Conservation (phyloP, 2,329 filamentous ascomycete genomes). For the Verticillium isaacii region DNA sequence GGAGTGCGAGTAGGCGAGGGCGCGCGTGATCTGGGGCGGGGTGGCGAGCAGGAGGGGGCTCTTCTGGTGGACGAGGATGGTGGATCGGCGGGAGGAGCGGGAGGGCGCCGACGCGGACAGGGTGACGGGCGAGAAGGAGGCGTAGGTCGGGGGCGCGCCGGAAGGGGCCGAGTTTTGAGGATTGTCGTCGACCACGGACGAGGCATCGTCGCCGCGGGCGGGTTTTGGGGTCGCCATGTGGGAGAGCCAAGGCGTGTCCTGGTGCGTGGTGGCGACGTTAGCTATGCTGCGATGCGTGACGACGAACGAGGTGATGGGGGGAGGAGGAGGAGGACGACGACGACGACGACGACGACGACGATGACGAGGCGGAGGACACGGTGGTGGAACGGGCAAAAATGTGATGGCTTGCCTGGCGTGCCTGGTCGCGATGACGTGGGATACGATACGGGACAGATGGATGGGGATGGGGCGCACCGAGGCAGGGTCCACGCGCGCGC, state of each 20-base stretch:
- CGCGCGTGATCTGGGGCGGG: conserved; percentile 88
- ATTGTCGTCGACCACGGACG: conserved; percentile 21
- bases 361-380: neutral
- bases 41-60: conserved; percentile 89
- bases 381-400: neutral
- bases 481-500: neutral
- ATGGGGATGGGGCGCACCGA: neutral
- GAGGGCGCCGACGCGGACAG: conserved; percentile 62
- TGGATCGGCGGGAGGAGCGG: conserved; percentile 67
- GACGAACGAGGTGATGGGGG: neutral
- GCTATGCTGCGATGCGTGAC: conserved; percentile 1
- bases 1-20: conserved; percentile 91
- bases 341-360: too few relatives aligned
- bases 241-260: conserved; percentile 47
- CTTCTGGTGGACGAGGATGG: conserved; percentile 94
- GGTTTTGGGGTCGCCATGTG: conserved; percentile 44
- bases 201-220: conserved; percentile 27
- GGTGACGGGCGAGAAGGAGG: conserved; percentile 83
- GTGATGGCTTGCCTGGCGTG: neutral
- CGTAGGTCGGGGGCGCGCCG: conserved; percentile 65
- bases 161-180: conserved; percentile 27
- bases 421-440: neutral
- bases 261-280: conserved; percentile 13
- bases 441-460: neutral
- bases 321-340: too few relatives aligned